These are phyloP conservation scores for Diaporthe longicolla DNA, from an alignment of 2,329 filamentous ascomycete genomes.

Conservation along the genomic window DNA sequence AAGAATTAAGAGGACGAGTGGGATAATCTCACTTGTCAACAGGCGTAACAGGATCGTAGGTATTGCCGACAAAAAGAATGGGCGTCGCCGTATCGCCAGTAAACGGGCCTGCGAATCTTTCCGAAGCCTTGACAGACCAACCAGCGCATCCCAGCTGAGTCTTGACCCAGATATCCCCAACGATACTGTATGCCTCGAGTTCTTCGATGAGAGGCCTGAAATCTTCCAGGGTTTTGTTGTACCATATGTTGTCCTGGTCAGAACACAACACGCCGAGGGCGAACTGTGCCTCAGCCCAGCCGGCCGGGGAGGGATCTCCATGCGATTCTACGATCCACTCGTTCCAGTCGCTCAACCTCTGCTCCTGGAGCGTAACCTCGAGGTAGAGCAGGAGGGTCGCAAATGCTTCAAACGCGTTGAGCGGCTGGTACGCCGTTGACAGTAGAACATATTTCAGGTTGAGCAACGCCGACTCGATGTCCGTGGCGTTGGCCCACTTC, in stretches of 20 bases:
- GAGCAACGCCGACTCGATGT: constrained; percentile 40
- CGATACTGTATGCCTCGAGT: constrained; percentile 38
- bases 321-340: no score
- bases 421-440: not conserved
- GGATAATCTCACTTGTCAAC: constrained; percentile 40
- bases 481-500: constrained; percentile 44
- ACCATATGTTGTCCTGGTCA: constrained; percentile 43
- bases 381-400: not conserved
- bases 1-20: not conserved
- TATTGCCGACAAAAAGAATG: constrained; percentile 43
- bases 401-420: not conserved
- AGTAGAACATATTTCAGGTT: constrained; percentile 37
- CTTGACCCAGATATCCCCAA: constrained; percentile 40
- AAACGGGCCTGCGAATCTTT: constrained; percentile 41
- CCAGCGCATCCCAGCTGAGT: constrained; percentile 37
- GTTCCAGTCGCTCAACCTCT: not conserved
- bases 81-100: constrained; percentile 41
- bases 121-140: constrained; percentile 40
- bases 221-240: constrained; percentile 40
- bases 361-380: not conserved
- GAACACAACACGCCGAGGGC: constrained; percentile 38
- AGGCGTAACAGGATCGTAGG: constrained; percentile 42
- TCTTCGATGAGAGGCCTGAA: constrained; percentile 34
- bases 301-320: not conserved
- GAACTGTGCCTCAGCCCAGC: constrained; percentile 16